Base-by-base conservation (phyloP, 2,329 filamentous ascomycete species). In the Amesomyces nigricolor region DNA sequence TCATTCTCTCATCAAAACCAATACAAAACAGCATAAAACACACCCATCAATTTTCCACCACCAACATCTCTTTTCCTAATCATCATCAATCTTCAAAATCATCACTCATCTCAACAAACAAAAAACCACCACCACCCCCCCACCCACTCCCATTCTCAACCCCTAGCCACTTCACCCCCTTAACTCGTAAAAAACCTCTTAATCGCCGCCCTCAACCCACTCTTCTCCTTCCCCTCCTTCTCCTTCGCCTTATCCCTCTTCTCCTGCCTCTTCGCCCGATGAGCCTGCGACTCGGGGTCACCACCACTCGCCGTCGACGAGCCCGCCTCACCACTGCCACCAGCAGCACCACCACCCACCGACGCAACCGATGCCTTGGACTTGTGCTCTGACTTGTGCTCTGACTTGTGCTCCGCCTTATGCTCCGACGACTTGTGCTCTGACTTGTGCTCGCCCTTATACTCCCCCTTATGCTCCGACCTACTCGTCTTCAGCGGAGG, bases 261-360 rank as follows among this genome's bases (percentile, higher is more conserved):
- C 57, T 65, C 63, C 51, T 54, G 51, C 48, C 64, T 61, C 57
- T 61, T 63, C 9, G 59, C 58, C 39, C 64, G 62, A 51, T 63
- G 63, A 17, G 55, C 50, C 42, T 50, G 50, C 26, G 57, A 49
- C 11, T 61, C 57, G 8, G 39, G 29, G 9, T 58, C 61, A 3
- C 48, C 56, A 8, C 57, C 58, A 9, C 56, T 51, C 26, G 50
- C 46, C 22, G 54, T 54, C n/a, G 58, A 58, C 22, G 56, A 55
- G 4, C 44, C 51, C 4, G 51, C 58, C 43, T 16, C 45, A 37
- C 38, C 53, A 11, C 43, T 13, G 13, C 43, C 44, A 30, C 40
- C 51, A 19, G 22, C 42, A 14, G 47, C 56, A 11, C 32, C 54
- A 16, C 53, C 60, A 6, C 57, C 54, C 26, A 54, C 59, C 32